Percentiles rank a stretch among this genome's conserved stretches.
These are phyloP conservation scores for Cladobotryum protrusum DNA, from an alignment of 2,329 filamentous ascomycete genomes.

Conservation along the genomic window DNA sequence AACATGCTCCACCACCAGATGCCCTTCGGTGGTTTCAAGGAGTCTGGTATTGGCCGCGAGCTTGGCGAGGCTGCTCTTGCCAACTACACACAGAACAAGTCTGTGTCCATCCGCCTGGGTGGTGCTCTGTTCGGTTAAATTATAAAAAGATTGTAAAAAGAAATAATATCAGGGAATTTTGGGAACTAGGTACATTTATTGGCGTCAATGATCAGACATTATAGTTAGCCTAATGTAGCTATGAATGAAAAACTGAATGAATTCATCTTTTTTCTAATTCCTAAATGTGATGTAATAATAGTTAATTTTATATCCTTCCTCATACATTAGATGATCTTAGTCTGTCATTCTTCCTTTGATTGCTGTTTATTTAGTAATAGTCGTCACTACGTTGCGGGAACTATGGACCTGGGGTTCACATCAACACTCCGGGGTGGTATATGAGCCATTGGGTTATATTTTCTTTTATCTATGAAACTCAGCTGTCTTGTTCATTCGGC, in stretches of 20 bases:
- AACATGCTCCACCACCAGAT: conserved; percentile 66
- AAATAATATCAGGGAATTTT: background rate
- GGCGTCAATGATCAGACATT: background rate
- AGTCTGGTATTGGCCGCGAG: conserved; percentile 72
- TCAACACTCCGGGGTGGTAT: too few relatives aligned
- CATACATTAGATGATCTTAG: too few relatives aligned
- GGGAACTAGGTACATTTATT: background rate
- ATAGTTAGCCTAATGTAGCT: conserved; percentile 7
- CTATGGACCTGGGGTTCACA: too few relatives aligned
- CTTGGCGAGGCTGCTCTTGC: conserved; percentile 60
- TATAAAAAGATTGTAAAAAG: conserved; percentile 1
- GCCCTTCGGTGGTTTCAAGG: conserved; percentile 70
- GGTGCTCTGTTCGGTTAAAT: conserved; percentile 15
- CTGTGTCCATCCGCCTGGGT: conserved; percentile 45
- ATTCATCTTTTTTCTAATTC: too few relatives aligned
- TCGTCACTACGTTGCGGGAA: too few relatives aligned
- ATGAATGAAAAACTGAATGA: conserved; percentile 7
- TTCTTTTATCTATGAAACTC: too few relatives aligned
- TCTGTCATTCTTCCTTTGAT: too few relatives aligned
- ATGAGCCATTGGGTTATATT: too few relatives aligned
- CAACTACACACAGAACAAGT: conserved; percentile 66
- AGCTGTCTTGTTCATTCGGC: too few relatives aligned
- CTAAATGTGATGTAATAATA: too few relatives aligned
- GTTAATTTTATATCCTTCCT: too few relatives aligned
- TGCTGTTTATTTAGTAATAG: too few relatives aligned